Base-by-base conservation (phyloP, 108 stramenopile species). In the Skeletonema marinoi region DNA sequence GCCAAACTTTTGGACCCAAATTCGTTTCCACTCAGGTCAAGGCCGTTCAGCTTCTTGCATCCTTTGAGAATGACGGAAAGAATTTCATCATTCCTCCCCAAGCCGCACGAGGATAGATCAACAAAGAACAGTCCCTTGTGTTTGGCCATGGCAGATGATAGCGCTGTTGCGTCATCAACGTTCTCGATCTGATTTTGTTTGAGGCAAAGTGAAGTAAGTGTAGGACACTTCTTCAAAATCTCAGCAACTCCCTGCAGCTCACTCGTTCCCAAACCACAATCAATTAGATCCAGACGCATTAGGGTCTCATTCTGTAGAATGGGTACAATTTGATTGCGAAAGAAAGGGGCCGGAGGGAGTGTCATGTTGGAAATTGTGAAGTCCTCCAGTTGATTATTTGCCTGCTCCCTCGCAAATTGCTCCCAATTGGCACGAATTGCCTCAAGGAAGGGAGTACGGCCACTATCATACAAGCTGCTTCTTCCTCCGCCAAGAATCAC, bases 311-410 rank as follows among this genome's bases (percentile, higher is more conserved):
- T 54, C 42, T n/a, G 25, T 29, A 48, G 36, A 11, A 12, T 58
- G 14, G 68, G 68, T 48, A 54, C n/a, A 21, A 70, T 42, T 10
- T 58, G 58, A 31, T 70, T 14, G 13, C 19, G 29, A 10, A 70
- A 50, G 46, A 70, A 70, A 14, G 68, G 68, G 9, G 68, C 21
- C 17, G 68, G 68, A 17, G 68, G 68, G 3, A 70, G 6, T 0
- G n/a, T 6, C 1, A 70, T 54, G 19, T 70, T 19, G 1, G 29
- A 50, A 2, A 70, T 51, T 58, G 9, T 3, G 14, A 70, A 58
- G 11, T 25, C 54, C 29, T 56, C 54, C 25, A 56, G 9, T 25
- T 56, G 25, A 56, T 56, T 7, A 29, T 56, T 56, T 9, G 6
- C 54, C 9, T 25, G 25, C 25, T 11, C 54, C 1, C 21, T 3